phyloP scores from a whole-genome alignment of 352 stramenopile genomes.

The Phytophthora quininea region DNA sequence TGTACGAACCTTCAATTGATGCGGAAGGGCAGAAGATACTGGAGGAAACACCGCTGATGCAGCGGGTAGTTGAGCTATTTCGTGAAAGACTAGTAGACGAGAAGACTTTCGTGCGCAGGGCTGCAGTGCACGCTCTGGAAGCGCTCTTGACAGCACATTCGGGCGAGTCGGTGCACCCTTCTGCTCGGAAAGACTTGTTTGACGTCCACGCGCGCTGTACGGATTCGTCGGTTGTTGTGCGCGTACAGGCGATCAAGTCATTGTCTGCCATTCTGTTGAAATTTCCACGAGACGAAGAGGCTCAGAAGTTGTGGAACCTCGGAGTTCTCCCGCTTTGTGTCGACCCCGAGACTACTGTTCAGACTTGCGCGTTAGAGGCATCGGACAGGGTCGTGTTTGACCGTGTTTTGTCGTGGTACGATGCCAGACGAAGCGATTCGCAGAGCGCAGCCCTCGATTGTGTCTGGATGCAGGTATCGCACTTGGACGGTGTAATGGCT shows the following conservation, averaged over 20 bases:
- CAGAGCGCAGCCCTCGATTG: conserved; percentile 35
- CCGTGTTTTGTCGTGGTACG: conserved; percentile 67
- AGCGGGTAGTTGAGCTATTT: conserved; percentile 73
- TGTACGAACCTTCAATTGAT: conserved; percentile 47
- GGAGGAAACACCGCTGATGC: conserved; percentile 72
- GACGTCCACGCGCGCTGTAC: conserved; percentile 82
- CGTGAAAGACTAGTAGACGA: conserved; percentile 77
- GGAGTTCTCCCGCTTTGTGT: conserved; percentile 84
- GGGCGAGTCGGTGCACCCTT: conserved; percentile 47
- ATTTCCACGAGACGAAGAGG: conserved; percentile 69
- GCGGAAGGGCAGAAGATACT: conserved; percentile 34
- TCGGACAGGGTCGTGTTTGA: conserved; percentile 70
- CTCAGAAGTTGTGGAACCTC: conserved; percentile 84
- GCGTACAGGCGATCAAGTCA: conserved; percentile 84
- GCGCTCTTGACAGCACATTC: conserved; percentile 66
- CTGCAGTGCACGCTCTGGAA: conserved; percentile 79
- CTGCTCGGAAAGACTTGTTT: conserved; percentile 67
- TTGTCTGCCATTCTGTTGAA: conserved; percentile 78
- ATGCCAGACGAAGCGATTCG: conserved; percentile 37
- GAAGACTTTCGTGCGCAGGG: conserved; percentile 84
- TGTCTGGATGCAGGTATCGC: conserved; percentile 69
- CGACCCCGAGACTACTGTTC: conserved; percentile 79
- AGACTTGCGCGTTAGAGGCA: conserved; percentile 64
- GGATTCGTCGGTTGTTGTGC: conserved; percentile 77
- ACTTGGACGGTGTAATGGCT: conserved; percentile 82